Conservation (phyloP, 2,329 filamentous ascomycete species). For the Sclerotinia glacialis region DNA sequence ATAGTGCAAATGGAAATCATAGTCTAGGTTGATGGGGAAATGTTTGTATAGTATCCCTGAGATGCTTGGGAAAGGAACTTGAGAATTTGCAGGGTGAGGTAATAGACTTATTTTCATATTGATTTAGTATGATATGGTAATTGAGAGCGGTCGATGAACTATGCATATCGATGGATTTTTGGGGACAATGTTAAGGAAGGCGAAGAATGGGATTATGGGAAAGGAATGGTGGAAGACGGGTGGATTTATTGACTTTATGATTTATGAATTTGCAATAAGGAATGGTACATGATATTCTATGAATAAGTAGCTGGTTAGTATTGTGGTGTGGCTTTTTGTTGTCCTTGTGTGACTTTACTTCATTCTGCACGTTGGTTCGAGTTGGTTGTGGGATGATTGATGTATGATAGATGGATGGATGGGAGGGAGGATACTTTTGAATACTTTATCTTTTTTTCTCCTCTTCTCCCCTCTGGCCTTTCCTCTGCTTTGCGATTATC, state of each 20-base stretch:
- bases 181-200: not conserved
- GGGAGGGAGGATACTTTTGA: too few species aligned
- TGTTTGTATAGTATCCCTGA: not conserved
- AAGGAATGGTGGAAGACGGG: not conserved
- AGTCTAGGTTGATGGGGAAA: not conserved
- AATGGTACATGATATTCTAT: slow-evolving; percentile 4
- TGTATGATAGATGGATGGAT: too few species aligned
- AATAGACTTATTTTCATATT: not conserved
- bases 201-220: not conserved
- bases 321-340: too few species aligned
- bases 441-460: too few species aligned
- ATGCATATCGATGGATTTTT: not conserved
- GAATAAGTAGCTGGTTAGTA: too few species aligned
- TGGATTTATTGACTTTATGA: not conserved
- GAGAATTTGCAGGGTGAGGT: not conserved
- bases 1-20: not conserved
- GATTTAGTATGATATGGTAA: not conserved
- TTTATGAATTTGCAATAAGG: not conserved
- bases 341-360: too few species aligned
- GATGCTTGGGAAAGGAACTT: not conserved
- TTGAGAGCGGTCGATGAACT: not conserved
- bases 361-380: too few species aligned
- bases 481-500: too few species aligned
- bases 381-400: too few species aligned
- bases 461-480: too few species aligned